phyloP scores from a whole-genome alignment of 2,329 filamentous ascomycete genomes.

The Paecilomyces niveus region DNA sequence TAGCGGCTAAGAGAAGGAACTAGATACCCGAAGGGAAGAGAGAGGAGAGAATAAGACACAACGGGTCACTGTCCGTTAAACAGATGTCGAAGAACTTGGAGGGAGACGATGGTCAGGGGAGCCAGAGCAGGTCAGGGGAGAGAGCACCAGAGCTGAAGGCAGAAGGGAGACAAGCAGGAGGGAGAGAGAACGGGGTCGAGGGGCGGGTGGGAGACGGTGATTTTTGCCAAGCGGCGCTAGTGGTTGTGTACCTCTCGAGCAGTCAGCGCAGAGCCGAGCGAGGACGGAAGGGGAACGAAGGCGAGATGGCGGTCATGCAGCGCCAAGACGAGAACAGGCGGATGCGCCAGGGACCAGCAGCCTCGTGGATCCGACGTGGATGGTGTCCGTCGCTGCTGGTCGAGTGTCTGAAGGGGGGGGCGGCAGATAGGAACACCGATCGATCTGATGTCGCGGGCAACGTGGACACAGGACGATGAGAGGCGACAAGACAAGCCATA shows the following conservation, averaged over 20 bases:
- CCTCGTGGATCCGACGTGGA: constrained; percentile 17
- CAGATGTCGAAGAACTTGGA: constrained; percentile 1
- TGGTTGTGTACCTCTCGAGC: constrained; percentile 27
- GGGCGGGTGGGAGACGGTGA: constrained; percentile 24
- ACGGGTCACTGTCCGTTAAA: not conserved
- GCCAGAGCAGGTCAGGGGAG: constrained; percentile 2
- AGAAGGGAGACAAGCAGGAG: constrained; percentile 5
- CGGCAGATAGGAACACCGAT: not conserved
- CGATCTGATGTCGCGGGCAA: constrained; percentile 11
- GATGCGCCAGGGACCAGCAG: constrained; percentile 17
- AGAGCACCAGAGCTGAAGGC: constrained; percentile 5
- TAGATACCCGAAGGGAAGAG: not conserved
- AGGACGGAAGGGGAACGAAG: constrained; percentile 12
- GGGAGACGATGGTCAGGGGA: constrained; percentile 3
- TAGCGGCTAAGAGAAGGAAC: not conserved
- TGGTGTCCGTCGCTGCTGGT: constrained; percentile 11
- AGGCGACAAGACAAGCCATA: too few species aligned
- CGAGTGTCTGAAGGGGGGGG: too few species aligned
- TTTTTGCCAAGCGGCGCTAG: constrained; percentile 26
- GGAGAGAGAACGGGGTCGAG: constrained; percentile 17
- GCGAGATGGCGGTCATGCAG: constrained; percentile 18
- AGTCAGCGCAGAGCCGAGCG: constrained; percentile 17
- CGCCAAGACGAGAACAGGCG: constrained; percentile 17
- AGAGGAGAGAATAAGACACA: not conserved
- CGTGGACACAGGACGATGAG: not conserved